phyloP scores from a whole-genome alignment of 139 green algal species.

The Chlamydomonas incerta region DNA sequence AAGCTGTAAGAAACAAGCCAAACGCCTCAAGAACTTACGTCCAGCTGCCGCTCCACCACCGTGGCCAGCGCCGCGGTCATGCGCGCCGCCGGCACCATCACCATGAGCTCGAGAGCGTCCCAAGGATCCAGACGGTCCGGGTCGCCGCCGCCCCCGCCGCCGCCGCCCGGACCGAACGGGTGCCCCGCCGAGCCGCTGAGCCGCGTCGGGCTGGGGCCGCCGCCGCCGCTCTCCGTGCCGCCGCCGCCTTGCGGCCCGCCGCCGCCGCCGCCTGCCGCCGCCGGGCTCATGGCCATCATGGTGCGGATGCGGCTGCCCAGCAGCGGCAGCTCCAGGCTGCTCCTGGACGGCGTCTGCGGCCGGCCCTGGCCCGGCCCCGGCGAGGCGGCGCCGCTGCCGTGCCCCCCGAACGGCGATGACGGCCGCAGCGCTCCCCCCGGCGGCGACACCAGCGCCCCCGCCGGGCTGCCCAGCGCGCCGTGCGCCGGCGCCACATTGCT shows the following conservation, averaged over 20 bases:
- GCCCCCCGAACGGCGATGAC: background rate
- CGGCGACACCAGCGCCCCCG: background rate
- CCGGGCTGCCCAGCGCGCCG: background rate
- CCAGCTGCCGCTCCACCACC: constrained; percentile 20
- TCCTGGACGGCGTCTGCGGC: background rate
- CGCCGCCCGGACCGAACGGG: no score
- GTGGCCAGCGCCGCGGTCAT: background rate
- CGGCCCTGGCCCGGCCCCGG: background rate
- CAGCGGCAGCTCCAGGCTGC: constrained; percentile 18
- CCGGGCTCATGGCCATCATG: background rate
- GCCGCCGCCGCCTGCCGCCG: background rate
- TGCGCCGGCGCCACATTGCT: background rate
- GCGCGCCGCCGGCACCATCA: constrained; percentile 3
- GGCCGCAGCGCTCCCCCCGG: background rate
- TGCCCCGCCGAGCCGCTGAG: no score
- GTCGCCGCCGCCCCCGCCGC: no score
- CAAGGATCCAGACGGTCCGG: background rate
- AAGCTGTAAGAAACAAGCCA: no score
- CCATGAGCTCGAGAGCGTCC: constrained; percentile 2
- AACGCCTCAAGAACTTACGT: no score
- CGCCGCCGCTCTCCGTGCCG: background rate
- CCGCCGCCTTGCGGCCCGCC: background rate
- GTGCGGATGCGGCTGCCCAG: background rate
- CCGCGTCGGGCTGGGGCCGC: no score
- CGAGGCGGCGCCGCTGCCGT: background rate